Evolutionary conservation across 2,329 filamentous ascomycete species (phyloP).

Genomic region (Emydomyces testavorans): DNA sequence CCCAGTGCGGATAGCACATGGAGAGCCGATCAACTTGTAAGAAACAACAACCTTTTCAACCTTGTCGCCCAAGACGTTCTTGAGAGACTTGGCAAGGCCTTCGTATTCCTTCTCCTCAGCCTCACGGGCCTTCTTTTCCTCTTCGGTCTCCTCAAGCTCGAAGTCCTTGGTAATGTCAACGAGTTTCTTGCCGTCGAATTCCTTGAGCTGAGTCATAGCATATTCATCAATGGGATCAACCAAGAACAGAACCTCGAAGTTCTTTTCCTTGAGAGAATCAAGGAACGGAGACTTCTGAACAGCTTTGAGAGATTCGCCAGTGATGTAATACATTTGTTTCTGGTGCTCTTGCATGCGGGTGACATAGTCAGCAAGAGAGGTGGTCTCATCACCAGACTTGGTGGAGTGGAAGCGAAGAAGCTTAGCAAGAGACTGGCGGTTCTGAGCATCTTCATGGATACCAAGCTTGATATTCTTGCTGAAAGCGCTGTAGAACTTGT

Average conservation of each 20-base stretch:
- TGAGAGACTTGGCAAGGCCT: slow-evolving; percentile 84
- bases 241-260: slow-evolving; percentile 98
- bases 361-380: slow-evolving; percentile 92
- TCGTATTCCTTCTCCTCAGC: slow-evolving; percentile 98
- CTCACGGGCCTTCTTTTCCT: slow-evolving; percentile 96
- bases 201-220: slow-evolving; percentile 99
- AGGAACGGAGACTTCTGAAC: slow-evolving; percentile 98
- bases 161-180: slow-evolving; percentile 99
- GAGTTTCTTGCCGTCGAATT: slow-evolving; percentile 99
- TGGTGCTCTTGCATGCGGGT: slow-evolving; percentile 99
- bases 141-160: slow-evolving; percentile 98
- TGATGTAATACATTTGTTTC: slow-evolving; percentile 99
- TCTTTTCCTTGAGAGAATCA: slow-evolving; percentile 95
- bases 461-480: slow-evolving; percentile 99
- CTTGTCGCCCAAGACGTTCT: slow-evolving; percentile 98
- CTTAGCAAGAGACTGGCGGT: slow-evolving; percentile 86
- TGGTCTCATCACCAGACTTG: slow-evolving; percentile 93
- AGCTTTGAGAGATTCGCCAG: slow-evolving; percentile 97
- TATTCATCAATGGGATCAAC: slow-evolving; percentile 99
- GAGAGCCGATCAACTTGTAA: slow-evolving; percentile 88
- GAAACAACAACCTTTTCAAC: slow-evolving; percentile 99
- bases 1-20: slow-evolving; percentile 97
- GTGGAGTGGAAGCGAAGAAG: slow-evolving; percentile 97
- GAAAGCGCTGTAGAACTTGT: slow-evolving; percentile 99
- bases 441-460: slow-evolving; percentile 99